Evolutionary conservation across 108 stramenopile species (phyloP), one percentile per base, ranked within the genome.

Genomic region (Epithemia pelagica): DNA sequence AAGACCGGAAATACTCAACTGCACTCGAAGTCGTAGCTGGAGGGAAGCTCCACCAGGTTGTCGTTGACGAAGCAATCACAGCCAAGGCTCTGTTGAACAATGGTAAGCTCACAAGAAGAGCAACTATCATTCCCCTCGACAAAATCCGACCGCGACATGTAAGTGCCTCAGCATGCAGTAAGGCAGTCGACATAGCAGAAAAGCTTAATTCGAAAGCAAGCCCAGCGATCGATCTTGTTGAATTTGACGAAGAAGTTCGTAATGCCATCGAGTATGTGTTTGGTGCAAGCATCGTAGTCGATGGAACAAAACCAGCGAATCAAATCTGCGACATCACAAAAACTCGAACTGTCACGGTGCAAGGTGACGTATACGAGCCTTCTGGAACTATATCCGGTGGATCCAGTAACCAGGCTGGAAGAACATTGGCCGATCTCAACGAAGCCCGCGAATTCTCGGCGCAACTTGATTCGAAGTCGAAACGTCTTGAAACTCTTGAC

Each of bases 1-100:
- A 86, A 60, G 77, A 96, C 25, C 67, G 79, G 3, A 68, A 73
- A 30, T 73, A 92, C 69, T 77, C 96, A 52, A 95, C 96, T 8
- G 97, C 99, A 0, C 73, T 99, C n/a, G 99, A 99, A 76, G 94
- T 97, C 33, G 96, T 90, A 30, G 97, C 96, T 2, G 97, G 95
- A 25, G 94, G 95, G 27, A 91, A 91, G 69, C 90, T 96, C 7
- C 93, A 82, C 59, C 94, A 99, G 78, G 96, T 99, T 28, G 97
- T 99, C 18, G 97, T 98, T 19, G 97, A 99, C 66, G 95, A 91
- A 65, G 96, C 95, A 26, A 81, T 88, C 28, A 97, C 97, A 10
- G 96, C 97, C 54, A 97, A 98, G 73, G 91, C 95, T 55, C 84
- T 99, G 15, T 79, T 99, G 22, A 78, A 91, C 61, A 89, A 91